Conservation (phyloP, 1,284 basidiomycete species). For the Malassezia cuniculi region DNA sequence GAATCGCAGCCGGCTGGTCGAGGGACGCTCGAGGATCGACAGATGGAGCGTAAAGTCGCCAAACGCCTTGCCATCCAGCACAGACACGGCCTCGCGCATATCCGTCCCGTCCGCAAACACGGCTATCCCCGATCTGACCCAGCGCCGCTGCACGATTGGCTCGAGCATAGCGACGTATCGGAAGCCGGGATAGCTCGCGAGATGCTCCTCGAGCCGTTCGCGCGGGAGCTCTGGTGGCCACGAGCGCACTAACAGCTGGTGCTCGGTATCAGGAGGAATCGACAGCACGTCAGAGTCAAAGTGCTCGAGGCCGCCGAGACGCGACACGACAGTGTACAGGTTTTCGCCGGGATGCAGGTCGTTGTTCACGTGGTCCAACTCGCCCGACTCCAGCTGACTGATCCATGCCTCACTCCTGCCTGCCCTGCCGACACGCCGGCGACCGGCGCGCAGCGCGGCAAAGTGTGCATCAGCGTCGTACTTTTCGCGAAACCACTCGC, state of each 20-base stretch:
- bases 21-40: constrained; percentile 24
- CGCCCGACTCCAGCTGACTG: constrained; percentile 23
- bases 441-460: constrained; percentile 13
- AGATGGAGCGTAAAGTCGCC: constrained; percentile 28
- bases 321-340: constrained; percentile 9
- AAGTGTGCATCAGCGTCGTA: constrained; percentile 21
- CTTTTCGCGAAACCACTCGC: constrained; percentile 37
- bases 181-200: constrained; percentile 26
- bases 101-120: constrained; percentile 28
- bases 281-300: constrained; percentile 13
- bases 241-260: constrained; percentile 28
- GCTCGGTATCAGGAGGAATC: constrained; percentile 10
- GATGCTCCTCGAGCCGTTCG: constrained; percentile 23
- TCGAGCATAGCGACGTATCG: constrained; percentile 35
- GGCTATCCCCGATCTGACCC: constrained; percentile 33
- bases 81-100: constrained; percentile 20
- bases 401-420: constrained; percentile 33
- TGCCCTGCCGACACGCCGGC: constrained; percentile 22
- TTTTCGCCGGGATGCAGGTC: constrained; percentile 17
- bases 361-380: constrained; percentile 27
- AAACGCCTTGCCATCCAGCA: constrained; percentile 23
- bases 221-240: constrained; percentile 26
- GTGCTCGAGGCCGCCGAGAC: constrained; percentile 12
- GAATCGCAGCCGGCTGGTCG: constrained; percentile 25
- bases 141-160: constrained; percentile 27